Conservation (phyloP, 1,139 yeast species). For the Lodderomyces pseudojiufengensis region DNA sequence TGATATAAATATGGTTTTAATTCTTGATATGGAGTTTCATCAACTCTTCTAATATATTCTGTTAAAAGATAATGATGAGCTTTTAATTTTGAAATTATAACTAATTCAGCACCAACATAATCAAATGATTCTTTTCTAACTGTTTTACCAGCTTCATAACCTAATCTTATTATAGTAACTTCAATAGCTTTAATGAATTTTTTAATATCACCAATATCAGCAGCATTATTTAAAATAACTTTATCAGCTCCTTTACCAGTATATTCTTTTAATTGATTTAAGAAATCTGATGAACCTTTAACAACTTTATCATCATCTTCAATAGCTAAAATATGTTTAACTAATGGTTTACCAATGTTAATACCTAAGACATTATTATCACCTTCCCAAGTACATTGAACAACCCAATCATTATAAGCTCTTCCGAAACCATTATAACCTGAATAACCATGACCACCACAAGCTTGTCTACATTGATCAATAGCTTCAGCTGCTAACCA, state of each 20-base stretch:
- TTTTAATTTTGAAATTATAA: conserved; percentile 54
- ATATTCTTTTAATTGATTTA: conserved; percentile 33
- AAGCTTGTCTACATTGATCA: conserved; percentile 48
- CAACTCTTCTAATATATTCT: conserved; percentile 28
- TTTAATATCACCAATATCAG: conserved; percentile 30
- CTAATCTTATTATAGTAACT: conserved; percentile 41
- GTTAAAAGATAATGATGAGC: conserved; percentile 36
- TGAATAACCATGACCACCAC: conserved; percentile 54
- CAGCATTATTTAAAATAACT: conserved; percentile 24
- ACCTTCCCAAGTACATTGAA: conserved; percentile 54
- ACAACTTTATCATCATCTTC: conserved; percentile 33
- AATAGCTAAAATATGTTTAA: conserved; percentile 30
- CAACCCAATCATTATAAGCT: conserved; percentile 49
- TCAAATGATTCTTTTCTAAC: conserved; percentile 35
- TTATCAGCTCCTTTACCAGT: conserved; percentile 20
- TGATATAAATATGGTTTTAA: conserved; percentile 24
- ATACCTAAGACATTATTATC: conserved; percentile 48
- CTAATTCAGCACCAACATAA: conserved; percentile 56
- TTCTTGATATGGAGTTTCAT: conserved; percentile 18
- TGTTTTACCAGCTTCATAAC: conserved; percentile 29
- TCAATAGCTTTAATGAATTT: conserved; percentile 38
- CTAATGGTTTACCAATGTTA: conserved; percentile 45
- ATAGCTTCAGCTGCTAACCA: conserved; percentile 48
- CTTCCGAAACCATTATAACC: conserved; percentile 46
- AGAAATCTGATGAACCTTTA: conserved; percentile 38